Evolutionary conservation across 768 basidiomycete species (phyloP).

Genomic region (Auriscalpium orientale): DNA sequence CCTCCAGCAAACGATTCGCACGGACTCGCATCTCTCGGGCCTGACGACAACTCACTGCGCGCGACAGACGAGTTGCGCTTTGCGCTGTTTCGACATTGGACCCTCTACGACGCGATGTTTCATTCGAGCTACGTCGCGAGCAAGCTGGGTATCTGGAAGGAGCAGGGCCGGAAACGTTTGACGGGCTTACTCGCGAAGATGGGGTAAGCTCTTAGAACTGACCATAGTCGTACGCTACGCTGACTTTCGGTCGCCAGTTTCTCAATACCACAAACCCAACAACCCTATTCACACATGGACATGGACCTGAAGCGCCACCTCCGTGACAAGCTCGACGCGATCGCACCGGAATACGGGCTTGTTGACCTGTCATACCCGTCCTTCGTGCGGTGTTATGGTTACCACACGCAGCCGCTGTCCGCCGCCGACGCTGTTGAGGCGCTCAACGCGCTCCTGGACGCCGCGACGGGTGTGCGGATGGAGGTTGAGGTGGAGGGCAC

Average conservation of each 20-base stretch:
- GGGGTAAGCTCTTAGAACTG: constrained; percentile 54
- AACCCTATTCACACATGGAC: constrained; percentile 93
- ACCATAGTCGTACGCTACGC: neutral
- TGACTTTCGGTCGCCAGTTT: constrained; percentile 45
- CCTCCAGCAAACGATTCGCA: constrained; percentile 34
- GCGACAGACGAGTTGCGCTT: constrained; percentile 88
- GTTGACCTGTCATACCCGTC: constrained; percentile 91
- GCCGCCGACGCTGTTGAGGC: constrained; percentile 94
- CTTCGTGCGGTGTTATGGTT: constrained; percentile 88
- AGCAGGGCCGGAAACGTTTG: constrained; percentile 80
- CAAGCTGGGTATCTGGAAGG: constrained; percentile 95
- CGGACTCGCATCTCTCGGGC: constrained; percentile 47
- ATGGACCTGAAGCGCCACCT: constrained; percentile 83
- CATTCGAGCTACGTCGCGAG: constrained; percentile 95
- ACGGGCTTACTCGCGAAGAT: constrained; percentile 95
- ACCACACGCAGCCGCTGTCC: constrained; percentile 78
- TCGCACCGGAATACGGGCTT: constrained; percentile 92
- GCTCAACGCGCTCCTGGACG: constrained; percentile 78
- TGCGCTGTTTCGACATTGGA: constrained; percentile 96
- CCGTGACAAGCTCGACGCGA: constrained; percentile 73
- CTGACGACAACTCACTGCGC: constrained; percentile 81
- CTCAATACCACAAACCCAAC: constrained; percentile 90
- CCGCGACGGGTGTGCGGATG: constrained; percentile 83
- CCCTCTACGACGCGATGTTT: constrained; percentile 94
- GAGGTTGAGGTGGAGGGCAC: constrained; percentile 87